Conservation (phyloP, 805 yeast species). For the Torulaspora indica region DNA sequence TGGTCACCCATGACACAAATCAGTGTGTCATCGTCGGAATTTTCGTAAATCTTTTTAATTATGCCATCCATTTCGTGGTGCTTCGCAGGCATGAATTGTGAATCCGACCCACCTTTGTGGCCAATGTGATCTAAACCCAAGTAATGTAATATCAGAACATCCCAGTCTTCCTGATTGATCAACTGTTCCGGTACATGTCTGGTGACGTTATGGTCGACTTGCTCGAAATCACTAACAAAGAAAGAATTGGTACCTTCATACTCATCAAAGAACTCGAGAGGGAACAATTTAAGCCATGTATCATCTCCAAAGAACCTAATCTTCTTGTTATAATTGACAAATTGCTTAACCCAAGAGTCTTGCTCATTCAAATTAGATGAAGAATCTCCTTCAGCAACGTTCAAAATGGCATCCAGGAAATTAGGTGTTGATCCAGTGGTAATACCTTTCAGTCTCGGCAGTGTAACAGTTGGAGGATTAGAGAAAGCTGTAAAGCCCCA, state of each 20-base stretch:
- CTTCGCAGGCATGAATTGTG: conserved; percentile 74
- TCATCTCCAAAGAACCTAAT: conserved; percentile 94
- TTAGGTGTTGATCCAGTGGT: conserved; percentile 94
- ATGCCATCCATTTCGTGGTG: conserved; percentile 83
- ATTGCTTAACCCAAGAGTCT: conserved; percentile 85
- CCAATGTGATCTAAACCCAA: conserved; percentile 96
- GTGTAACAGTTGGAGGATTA: conserved; percentile 94
- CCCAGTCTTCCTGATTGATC: conserved; percentile 52
- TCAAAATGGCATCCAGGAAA: conserved; percentile 88
- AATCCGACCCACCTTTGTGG: conserved; percentile 89
- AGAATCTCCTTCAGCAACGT: conserved; percentile 86
- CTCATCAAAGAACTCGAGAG: conserved; percentile 52
- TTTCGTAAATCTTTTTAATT: conserved; percentile 47
- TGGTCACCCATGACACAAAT: conserved; percentile 86
- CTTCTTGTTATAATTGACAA: conserved; percentile 36
- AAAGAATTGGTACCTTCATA: conserved; percentile 89
- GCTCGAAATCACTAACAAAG: conserved; percentile 90
- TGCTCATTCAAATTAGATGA: conserved; percentile 60
- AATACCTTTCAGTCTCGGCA: conserved; percentile 88
- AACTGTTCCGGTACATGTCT: conserved; percentile 70
- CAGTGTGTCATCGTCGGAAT: conserved; percentile 49
- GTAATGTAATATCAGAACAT: conserved; percentile 80
- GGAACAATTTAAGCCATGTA: conserved; percentile 92
- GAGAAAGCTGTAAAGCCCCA: conserved; percentile 88
- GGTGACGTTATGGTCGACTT: conserved; percentile 90